phyloP scores from a whole-genome alignment of 129 eudicot species.

The Artemisia tridentata region DNA sequence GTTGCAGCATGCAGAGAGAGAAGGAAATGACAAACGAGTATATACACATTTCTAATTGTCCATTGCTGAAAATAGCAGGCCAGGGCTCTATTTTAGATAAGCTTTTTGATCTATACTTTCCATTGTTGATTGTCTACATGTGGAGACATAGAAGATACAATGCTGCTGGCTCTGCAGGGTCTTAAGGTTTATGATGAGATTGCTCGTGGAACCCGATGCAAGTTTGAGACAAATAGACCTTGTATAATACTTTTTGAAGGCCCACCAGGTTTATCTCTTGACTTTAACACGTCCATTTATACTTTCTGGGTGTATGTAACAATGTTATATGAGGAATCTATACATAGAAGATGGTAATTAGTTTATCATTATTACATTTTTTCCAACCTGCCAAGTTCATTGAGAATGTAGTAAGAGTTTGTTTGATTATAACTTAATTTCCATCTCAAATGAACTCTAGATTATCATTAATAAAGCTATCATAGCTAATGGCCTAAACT shows the following conservation, averaged over 20 bases:
- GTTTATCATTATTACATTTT: slow-evolving; percentile 7
- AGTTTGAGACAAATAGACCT: slow-evolving; percentile 97
- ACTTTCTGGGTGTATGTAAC: not conserved
- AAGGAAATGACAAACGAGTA: not conserved
- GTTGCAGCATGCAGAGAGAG: not conserved
- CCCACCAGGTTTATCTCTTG: slow-evolving; percentile 80
- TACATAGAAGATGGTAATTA: slow-evolving; percentile 19
- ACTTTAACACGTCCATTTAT: not conserved
- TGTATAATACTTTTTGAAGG: slow-evolving; percentile 96
- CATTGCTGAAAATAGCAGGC: not conserved
- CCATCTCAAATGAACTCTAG: too few species aligned
- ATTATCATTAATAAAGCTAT: too few species aligned
- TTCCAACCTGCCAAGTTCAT: slow-evolving; percentile 1
- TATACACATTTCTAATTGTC: not conserved
- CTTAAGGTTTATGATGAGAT: slow-evolving; percentile 97
- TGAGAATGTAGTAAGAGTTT: too few species aligned
- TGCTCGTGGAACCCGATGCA: slow-evolving; percentile 96
- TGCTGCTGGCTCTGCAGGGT: slow-evolving; percentile 84
- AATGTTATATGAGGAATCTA: slow-evolving; percentile 3
- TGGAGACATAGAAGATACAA: slow-evolving; percentile 93
- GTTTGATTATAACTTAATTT: too few species aligned
- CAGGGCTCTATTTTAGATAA: slow-evolving; percentile 3
- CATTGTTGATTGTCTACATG: slow-evolving; percentile 16
- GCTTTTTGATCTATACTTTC: slow-evolving; percentile 8
- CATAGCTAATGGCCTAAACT: too few species aligned